A percentile compares a stretch with the other conserved stretches of the same genome.
Evolutionary conservation across 2,329 filamentous ascomycete genomes (phyloP).

Genomic region (Chrysoporthe austroafricana): DNA sequence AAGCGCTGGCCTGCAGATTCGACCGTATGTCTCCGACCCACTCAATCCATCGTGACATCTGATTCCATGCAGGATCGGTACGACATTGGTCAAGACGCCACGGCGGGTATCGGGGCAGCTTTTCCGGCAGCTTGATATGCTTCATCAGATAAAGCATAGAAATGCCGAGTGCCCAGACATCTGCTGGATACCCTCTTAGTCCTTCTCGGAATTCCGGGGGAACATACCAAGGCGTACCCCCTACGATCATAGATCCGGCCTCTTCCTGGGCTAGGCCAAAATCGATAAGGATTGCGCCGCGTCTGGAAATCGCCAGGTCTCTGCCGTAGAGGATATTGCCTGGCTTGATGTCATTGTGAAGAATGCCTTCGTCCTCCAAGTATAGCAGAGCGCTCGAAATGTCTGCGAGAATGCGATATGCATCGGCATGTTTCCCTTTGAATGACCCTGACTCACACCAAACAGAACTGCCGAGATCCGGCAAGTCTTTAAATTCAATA

Average conservation of each 20-base stretch:
- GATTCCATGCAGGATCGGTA: not conserved
- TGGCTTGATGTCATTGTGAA: conserved; percentile 7
- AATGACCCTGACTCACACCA: no score
- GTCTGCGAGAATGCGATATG: not conserved
- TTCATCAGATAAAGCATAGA: not conserved
- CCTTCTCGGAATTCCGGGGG: not conserved
- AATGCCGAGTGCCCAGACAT: not conserved
- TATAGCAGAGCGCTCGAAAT: conserved; percentile 8
- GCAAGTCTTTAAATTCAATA: not conserved
- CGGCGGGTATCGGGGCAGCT: not conserved
- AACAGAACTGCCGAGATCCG: not conserved
- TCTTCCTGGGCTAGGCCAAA: not conserved
- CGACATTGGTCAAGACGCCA: not conserved
- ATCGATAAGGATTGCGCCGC: not conserved
- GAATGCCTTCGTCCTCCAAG: not conserved
- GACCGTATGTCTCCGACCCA: not conserved
- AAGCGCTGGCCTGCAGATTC: not conserved
- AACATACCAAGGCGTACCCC: conserved; percentile 5
- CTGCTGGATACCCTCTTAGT: not conserved
- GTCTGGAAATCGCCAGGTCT: not conserved
- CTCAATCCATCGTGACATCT: not conserved
- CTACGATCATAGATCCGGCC: not conserved
- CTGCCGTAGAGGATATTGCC: conserved; percentile 2
- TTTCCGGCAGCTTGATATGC: not conserved
- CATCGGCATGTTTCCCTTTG: not conserved